phyloP scores from a whole-genome alignment of 352 stramenopile genomes.

The Phytophthora rubi region DNA sequence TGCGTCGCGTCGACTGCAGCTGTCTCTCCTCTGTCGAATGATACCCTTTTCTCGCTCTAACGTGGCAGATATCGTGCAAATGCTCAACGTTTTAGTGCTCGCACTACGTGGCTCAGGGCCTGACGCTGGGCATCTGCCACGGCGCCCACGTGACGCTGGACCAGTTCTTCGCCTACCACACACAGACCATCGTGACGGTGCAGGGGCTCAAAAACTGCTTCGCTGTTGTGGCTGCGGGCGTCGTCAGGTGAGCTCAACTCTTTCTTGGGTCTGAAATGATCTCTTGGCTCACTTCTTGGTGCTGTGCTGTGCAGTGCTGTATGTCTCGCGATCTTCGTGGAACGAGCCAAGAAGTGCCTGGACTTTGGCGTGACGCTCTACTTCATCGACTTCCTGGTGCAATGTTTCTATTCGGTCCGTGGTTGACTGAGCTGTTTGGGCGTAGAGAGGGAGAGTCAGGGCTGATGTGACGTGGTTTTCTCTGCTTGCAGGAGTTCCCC shows the following conservation, averaged over 20 bases:
- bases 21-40: slow-evolving; percentile 2
- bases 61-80: neutral
- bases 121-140: slow-evolving; percentile 83
- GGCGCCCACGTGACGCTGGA: slow-evolving; percentile 70
- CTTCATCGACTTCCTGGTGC: slow-evolving; percentile 84
- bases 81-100: slow-evolving; percentile 55
- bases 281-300: slow-evolving; percentile 6
- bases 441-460: neutral
- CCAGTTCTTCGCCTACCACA: slow-evolving; percentile 88
- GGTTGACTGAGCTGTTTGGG: neutral
- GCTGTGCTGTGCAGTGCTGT: slow-evolving; percentile 51
- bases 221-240: slow-evolving; percentile 59
- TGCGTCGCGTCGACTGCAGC: slow-evolving; percentile 21
- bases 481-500: slow-evolving; percentile 71
- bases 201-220: slow-evolving; percentile 87
- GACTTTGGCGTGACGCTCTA: slow-evolving; percentile 92
- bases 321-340: slow-evolving; percentile 81
- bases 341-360: slow-evolving; percentile 91
- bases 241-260: slow-evolving; percentile 46
- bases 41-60: neutral
- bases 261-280: neutral
- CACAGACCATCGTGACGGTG: slow-evolving; percentile 74
- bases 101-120: slow-evolving; percentile 78
- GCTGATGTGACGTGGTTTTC: neutral
- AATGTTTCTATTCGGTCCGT: slow-evolving; percentile 85